Percentiles rank a stretch among this genome's conserved stretches.
These are phyloP conservation scores for Carex cristatella DNA, from an alignment of 176 grass and related monocot genomes.

Conservation along the genomic window DNA sequence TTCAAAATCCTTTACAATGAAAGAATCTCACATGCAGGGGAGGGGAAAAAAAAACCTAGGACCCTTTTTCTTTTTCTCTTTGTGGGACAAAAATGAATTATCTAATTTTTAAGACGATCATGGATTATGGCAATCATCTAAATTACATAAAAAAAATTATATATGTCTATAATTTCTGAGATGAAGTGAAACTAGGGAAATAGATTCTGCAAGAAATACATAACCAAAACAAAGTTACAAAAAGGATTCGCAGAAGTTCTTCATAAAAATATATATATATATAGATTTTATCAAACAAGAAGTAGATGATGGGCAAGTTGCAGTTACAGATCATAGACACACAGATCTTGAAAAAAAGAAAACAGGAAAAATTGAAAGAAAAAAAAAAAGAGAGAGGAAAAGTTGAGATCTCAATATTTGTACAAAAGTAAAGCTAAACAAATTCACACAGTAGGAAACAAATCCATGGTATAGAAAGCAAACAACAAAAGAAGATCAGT, in stretches of 20 bases:
- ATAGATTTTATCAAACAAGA: not conserved
- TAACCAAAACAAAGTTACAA: not conserved
- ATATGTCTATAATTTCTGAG: not conserved
- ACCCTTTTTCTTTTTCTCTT: no score
- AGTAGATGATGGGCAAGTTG: not conserved
- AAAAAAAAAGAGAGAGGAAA: not conserved
- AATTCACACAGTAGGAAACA: not conserved
- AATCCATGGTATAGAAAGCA: not conserved
- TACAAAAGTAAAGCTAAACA: not conserved
- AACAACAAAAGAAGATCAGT: not conserved
- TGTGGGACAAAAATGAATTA: not conserved
- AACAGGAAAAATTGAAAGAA: not conserved
- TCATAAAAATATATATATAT: not conserved
- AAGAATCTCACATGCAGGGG: not conserved
- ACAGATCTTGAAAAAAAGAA: slow-evolving; percentile 12
- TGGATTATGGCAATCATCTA: not conserved
- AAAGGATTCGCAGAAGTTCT: not conserved
- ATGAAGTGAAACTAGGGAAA: not conserved
- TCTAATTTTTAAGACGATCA: not conserved
- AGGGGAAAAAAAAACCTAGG: not conserved
- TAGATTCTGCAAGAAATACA: not conserved
- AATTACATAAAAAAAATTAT: not conserved
- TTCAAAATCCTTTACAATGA: not conserved
- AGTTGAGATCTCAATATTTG: not conserved
- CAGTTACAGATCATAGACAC: not conserved